These are phyloP conservation scores for Xanthoconium stramineum DNA, from an alignment of 768 basidiomycete genomes.

Conservation along the genomic window DNA sequence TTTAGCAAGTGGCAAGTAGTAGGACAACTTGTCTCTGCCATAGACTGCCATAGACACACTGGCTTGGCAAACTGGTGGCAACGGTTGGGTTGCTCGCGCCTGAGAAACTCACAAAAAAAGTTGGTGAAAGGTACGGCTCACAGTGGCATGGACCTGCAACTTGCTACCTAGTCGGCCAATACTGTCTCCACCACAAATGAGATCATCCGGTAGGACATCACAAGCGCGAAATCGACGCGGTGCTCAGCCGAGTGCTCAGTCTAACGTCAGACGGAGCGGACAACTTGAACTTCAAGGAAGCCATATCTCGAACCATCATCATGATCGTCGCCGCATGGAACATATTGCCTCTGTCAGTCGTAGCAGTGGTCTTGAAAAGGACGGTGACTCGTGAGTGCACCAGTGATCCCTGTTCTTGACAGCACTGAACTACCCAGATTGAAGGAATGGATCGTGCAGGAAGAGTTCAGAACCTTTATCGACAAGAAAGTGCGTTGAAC, in stretches of 20 bases:
- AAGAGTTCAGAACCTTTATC: conserved; percentile 65
- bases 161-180: too few relatives aligned
- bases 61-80: too few relatives aligned
- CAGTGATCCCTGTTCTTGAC: conserved; percentile 23
- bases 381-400: conserved; percentile 66
- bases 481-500: conserved; percentile 54
- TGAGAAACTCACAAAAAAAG: too few relatives aligned
- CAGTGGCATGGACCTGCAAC: too few relatives aligned
- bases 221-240: conserved; percentile 12
- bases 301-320: conserved; percentile 4
- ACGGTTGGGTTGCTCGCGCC: too few relatives aligned
- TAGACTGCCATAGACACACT: too few relatives aligned
- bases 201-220: conserved; percentile 4
- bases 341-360: conserved; percentile 70
- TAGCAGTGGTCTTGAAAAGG: conserved; percentile 71
- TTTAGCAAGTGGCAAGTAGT: too few relatives aligned
- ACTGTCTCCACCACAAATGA: background rate
- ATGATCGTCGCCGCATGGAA: conserved; percentile 46
- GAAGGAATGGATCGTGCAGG: conserved; percentile 56
- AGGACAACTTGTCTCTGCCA: too few relatives aligned
- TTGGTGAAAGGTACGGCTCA: too few relatives aligned
- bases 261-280: background rate
- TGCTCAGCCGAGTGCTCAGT: background rate
- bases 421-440: conserved; percentile 45
- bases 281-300: background rate